phyloP scores from a whole-genome alignment of 75 land plant genomes.

The Ceratopteris richardii region DNA sequence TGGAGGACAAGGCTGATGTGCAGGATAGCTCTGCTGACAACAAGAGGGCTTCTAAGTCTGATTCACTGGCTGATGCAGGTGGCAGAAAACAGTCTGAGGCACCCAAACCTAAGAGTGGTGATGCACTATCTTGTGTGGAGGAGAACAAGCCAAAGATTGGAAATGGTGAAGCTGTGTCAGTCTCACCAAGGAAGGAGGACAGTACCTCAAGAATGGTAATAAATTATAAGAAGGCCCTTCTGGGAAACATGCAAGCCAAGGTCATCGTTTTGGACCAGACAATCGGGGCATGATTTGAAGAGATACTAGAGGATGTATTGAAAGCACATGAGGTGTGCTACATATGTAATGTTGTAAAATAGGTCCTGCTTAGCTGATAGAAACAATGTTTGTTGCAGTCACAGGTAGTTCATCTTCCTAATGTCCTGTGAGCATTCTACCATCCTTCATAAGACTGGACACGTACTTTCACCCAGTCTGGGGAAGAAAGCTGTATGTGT shows the following conservation, averaged over 20 bases:
- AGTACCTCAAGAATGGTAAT: neutral
- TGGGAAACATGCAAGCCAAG: neutral
- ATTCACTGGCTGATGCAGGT: neutral
- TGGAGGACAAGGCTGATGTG: too few relatives aligned
- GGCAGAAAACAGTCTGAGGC: neutral
- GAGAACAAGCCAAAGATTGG: neutral
- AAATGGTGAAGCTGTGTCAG: neutral
- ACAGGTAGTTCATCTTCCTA: too few relatives aligned
- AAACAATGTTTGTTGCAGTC: too few relatives aligned
- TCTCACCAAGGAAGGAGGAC: neutral
- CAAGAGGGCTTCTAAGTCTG: neutral
- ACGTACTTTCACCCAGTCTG: too few relatives aligned
- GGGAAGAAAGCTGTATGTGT: too few relatives aligned
- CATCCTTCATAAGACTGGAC: too few relatives aligned
- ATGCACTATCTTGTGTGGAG: neutral
- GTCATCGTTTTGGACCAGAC: constrained; percentile 1
- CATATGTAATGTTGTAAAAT: too few relatives aligned
- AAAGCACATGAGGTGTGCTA: too few relatives aligned
- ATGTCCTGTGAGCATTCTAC: too few relatives aligned
- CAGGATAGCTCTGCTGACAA: neutral
- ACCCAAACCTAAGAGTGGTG: neutral
- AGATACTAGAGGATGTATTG: too few relatives aligned
- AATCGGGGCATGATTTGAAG: neutral
- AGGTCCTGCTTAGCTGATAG: too few relatives aligned
- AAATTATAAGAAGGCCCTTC: constrained; percentile 5